These are phyloP conservation scores for Cystofilobasidium capitatum DNA, from an alignment of 768 basidiomycete species.

Conservation along the genomic window DNA sequence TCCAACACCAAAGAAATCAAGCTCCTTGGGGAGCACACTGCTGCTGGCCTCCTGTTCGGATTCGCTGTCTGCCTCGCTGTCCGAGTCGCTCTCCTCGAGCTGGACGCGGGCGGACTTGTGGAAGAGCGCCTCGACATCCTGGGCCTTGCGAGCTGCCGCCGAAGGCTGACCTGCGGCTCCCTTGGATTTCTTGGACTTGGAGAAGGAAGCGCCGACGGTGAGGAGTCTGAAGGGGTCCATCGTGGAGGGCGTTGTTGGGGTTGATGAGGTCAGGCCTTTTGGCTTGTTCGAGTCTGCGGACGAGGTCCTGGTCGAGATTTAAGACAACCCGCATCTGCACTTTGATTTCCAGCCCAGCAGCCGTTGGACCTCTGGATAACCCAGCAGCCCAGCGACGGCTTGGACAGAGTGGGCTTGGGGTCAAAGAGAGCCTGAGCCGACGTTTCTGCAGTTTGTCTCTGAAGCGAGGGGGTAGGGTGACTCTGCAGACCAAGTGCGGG, in stretches of 20 bases:
- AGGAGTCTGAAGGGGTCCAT: constrained; percentile 88
- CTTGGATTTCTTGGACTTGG: constrained; percentile 47
- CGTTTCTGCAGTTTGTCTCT: too few species aligned
- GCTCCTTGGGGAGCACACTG: constrained; percentile 54
- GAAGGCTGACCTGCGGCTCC: constrained; percentile 28
- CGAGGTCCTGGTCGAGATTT: too few species aligned
- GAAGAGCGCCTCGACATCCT: constrained; percentile 3
- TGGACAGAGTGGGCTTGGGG: too few species aligned
- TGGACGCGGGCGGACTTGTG: constrained; percentile 19
- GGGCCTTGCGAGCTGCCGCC: neutral
- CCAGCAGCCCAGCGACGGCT: too few species aligned
- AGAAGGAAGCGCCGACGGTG: constrained; percentile 70
- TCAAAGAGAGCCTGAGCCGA: too few species aligned
- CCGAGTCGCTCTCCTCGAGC: constrained; percentile 30
- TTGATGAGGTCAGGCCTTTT: too few species aligned
- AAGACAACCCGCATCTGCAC: too few species aligned
- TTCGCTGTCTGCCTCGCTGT: constrained; percentile 6
- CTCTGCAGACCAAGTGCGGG: too few species aligned
- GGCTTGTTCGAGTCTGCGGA: too few species aligned
- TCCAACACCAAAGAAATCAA: constrained; percentile 85
- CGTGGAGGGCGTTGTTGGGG: neutral
- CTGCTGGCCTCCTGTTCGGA: neutral
- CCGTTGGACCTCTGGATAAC: too few species aligned
- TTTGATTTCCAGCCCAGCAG: too few species aligned
- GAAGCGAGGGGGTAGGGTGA: too few species aligned